Conservation (phyloP, 129 eudicot genomes). For the Scalesia atractyloides region DNA sequence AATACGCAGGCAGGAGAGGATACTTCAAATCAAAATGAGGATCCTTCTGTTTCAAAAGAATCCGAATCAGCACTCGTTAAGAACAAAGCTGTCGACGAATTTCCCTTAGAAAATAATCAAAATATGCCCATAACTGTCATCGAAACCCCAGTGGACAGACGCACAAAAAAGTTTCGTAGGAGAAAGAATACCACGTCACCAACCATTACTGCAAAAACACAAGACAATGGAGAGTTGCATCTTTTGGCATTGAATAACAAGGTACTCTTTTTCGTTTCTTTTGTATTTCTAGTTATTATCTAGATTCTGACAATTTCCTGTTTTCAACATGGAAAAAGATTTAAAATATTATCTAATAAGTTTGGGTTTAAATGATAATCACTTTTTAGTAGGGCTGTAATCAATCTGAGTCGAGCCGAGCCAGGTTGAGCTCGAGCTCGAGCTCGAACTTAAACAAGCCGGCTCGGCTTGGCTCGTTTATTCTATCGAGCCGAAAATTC, state of each 20-base stretch:
- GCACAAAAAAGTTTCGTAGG: conserved; percentile 24
- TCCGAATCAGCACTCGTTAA: conserved; percentile 33
- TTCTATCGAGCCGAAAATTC: too few relatives aligned
- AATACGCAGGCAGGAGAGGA: conserved; percentile 44
- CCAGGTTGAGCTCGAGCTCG: too few relatives aligned
- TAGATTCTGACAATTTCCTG: not conserved
- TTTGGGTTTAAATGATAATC: too few relatives aligned
- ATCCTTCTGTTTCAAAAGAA: conserved; percentile 39
- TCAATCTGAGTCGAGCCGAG: too few relatives aligned
- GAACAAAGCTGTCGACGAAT: conserved; percentile 36
- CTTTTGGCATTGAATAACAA: conserved; percentile 34
- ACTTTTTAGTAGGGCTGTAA: too few relatives aligned
- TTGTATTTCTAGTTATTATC: not conserved
- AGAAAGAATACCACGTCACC: conserved; percentile 34
- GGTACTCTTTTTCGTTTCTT: conserved; percentile 38
- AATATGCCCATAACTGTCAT: conserved; percentile 26
- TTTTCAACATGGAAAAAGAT: not conserved
- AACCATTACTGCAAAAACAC: conserved; percentile 28
- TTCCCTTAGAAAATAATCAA: conserved; percentile 19
- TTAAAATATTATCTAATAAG: not conserved
- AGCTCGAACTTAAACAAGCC: too few relatives aligned
- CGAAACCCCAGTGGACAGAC: conserved; percentile 6
- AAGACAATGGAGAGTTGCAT: conserved; percentile 34
- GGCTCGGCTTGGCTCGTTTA: too few relatives aligned
- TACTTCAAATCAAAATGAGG: conserved; percentile 26